phyloP scores from a whole-genome alignment of 805 yeast species.

The Yamadazyma takamatsuzukensis region DNA sequence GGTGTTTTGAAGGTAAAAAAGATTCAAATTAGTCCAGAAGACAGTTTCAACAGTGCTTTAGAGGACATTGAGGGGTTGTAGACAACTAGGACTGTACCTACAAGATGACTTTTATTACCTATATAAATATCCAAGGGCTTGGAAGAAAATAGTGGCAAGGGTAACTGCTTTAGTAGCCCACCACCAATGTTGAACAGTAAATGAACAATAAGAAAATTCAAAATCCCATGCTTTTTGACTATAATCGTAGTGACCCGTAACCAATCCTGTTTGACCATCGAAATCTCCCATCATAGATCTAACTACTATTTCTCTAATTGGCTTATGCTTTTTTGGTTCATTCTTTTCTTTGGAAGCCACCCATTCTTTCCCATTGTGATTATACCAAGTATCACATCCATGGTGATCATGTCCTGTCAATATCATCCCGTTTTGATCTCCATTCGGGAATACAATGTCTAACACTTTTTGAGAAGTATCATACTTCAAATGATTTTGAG shows the following conservation, averaged over 20 bases:
- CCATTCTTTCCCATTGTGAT: constrained; percentile 49
- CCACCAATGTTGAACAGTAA: constrained; percentile 89
- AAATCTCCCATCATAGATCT: constrained; percentile 96
- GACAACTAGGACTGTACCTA: too few species aligned
- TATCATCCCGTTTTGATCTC: constrained; percentile 67
- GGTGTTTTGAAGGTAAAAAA: constrained; percentile 60
- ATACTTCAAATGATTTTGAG: constrained; percentile 79
- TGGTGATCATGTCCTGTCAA: constrained; percentile 96
- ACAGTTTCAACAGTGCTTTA: constrained; percentile 57
- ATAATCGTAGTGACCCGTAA: constrained; percentile 66
- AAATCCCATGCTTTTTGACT: constrained; percentile 54
- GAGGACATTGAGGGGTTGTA: constrained; percentile 44
- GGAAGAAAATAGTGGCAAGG: constrained; percentile 28
- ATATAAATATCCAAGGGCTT: constrained; percentile 17
- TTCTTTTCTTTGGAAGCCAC: constrained; percentile 45
- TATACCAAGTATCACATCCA: constrained; percentile 79
- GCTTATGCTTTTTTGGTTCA: constrained; percentile 16
- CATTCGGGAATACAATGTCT: constrained; percentile 63
- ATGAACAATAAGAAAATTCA: constrained; percentile 71
- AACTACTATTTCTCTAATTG: constrained; percentile 76
- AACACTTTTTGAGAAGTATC: constrained; percentile 67
- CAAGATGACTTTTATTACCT: constrained; percentile 5
- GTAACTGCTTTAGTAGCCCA: constrained; percentile 71
- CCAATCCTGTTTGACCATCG: constrained; percentile 82
- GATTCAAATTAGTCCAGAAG: constrained; percentile 50